Conservation (phyloP, 2,329 filamentous ascomycete species). For the Pezicula rhizophila region DNA sequence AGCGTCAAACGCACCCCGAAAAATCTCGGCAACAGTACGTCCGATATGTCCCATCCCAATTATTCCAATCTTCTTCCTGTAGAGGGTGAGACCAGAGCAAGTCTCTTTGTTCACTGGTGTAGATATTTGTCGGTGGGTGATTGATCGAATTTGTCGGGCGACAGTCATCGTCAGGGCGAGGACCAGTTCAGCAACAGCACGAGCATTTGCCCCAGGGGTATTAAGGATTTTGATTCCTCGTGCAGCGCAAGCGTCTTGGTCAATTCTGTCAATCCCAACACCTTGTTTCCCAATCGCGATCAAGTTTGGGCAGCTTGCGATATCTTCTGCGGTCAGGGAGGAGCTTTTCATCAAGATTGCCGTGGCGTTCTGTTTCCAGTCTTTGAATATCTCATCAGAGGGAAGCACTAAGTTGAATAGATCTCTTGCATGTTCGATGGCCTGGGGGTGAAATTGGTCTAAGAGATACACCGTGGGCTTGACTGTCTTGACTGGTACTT, state of each 20-base stretch:
- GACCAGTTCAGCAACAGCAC: constrained; percentile 20
- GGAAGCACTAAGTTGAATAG: constrained; percentile 17
- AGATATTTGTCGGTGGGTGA: constrained; percentile 16
- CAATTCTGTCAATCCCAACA: constrained; percentile 27
- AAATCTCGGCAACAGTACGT: constrained; percentile 28
- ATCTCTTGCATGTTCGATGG: constrained; percentile 14
- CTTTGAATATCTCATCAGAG: constrained; percentile 7
- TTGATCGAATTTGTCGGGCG: constrained; percentile 26
- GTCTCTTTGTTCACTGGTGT: constrained; percentile 17
- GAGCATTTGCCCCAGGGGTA: constrained; percentile 27
- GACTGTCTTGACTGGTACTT: neutral
- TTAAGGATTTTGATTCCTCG: constrained; percentile 28
- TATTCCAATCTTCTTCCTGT: constrained; percentile 30
- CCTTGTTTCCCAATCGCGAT: constrained; percentile 27
- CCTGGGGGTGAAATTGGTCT: constrained; percentile 25
- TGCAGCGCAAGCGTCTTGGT: constrained; percentile 23
- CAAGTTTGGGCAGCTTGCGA: constrained; percentile 14
- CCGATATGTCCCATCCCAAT: constrained; percentile 34
- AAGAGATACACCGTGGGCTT: constrained; percentile 8
- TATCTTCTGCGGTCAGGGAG: constrained; percentile 1
- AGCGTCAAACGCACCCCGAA: constrained; percentile 26
- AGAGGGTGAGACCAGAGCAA: constrained; percentile 23
- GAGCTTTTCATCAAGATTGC: constrained; percentile 14
- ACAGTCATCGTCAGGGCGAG: constrained; percentile 20
- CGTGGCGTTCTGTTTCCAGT: constrained; percentile 18